Conservation (phyloP, 2,329 filamentous ascomycete genomes). For the Aaosphaeria arxii region DNA sequence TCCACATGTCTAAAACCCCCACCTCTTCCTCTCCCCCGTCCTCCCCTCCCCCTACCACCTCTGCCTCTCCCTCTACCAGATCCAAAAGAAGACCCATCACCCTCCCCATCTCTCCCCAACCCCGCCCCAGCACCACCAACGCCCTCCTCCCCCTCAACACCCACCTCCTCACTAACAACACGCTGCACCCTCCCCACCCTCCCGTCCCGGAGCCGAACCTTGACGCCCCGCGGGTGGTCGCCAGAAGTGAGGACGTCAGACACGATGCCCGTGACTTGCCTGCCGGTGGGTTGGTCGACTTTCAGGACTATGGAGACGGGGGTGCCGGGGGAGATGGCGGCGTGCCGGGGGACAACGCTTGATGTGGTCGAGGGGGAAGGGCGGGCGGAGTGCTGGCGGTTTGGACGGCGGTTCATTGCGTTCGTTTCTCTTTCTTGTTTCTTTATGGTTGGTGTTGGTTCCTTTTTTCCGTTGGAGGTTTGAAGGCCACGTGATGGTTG, state of each 20-base stretch:
- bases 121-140: constrained; percentile 20
- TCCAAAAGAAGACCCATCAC: neutral
- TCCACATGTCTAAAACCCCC: constrained; percentile 17
- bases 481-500: neutral
- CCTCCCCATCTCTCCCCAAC: constrained; percentile 23
- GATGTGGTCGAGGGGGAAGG: constrained; percentile 1
- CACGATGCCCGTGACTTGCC: constrained; percentile 65
- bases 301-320: constrained; percentile 72
- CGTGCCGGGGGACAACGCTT: constrained; percentile 17
- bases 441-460: constrained; percentile 1
- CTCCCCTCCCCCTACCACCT: constrained; percentile 4
- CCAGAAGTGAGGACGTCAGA: constrained; percentile 67
- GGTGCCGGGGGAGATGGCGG: constrained; percentile 55
- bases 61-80: constrained; percentile 1
- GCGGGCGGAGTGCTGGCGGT: constrained; percentile 23
- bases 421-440: neutral
- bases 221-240: constrained; percentile 75
- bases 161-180: constrained; percentile 41
- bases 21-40: constrained; percentile 1
- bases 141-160: constrained; percentile 18
- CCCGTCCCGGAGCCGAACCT: constrained; percentile 70
- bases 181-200: constrained; percentile 71
- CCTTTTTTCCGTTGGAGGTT: neutral
- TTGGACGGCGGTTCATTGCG: constrained; percentile 1
- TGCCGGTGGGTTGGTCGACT: constrained; percentile 70